Base-by-base conservation (phyloP, 2,329 filamentous ascomycete genomes). In the Aspergillus carbonarius region DNA sequence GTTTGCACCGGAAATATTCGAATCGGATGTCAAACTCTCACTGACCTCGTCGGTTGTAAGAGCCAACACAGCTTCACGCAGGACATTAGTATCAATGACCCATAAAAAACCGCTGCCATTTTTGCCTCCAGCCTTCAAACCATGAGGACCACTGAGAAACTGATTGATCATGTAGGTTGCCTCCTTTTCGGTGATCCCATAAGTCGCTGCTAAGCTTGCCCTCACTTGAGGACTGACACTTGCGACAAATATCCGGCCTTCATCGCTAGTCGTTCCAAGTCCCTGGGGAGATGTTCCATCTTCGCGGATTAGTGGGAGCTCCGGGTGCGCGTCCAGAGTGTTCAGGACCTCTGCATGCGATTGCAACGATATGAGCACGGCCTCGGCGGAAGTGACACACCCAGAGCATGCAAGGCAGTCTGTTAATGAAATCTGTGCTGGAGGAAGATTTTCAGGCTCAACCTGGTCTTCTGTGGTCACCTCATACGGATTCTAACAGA, bases 341-440 rank as follows among this genome's bases (percentile, higher is more conserved):
- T 85, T 85, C 50, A 99, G 82, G 7, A 99, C 93, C 76, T 99
- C 95, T 37, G 88, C 86, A 75, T 99, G 95, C 66, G 91, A 96
- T 77, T 99, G 95, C 55, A 99, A 79, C 59, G 91, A 95, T 53
- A 99, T 92, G 42, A 99, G 85, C n/a, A 99, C 91, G 15, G 95
- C 95, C 78, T 99, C 95, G 48, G 95, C 95, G 5, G 93, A 96
- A 18, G 95, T 99, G 53, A 99, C 95, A 75, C 95, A 99, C 54
- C 95, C 95, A 9, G 95, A 97, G 76, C 95, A 99, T 54, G 95
- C 95, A 52, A 99, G 88, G 71, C 95, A 99, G 77, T 99, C 95
- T 6, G 95, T 98, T 61, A 99, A 85, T 50, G 93, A 97, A 68
- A 99, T 98, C 72, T 96, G 88, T 6, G 93, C 93, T 1, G 93